Percentiles rank a stretch among this genome's conserved stretches.
Conservation (phyloP, 2,329 filamentous ascomycete genomes). For the Neurospora sp. region DNA sequence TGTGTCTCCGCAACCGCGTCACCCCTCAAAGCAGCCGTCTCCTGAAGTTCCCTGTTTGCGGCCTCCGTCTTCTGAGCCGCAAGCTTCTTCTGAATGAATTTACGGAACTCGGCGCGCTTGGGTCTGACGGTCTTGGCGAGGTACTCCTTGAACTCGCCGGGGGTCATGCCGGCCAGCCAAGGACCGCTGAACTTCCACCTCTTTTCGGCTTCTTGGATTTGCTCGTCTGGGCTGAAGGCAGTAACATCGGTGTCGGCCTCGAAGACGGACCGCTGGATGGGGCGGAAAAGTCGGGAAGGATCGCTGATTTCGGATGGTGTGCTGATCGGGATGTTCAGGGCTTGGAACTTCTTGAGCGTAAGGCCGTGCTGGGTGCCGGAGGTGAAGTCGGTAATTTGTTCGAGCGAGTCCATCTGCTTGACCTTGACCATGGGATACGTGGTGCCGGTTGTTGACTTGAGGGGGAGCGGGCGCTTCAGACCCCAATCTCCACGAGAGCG, state of each 20-base stretch:
- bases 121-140: conserved; percentile 43
- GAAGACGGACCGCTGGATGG: conserved; percentile 42
- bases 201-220: conserved; percentile 29
- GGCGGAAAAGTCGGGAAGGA: conserved; percentile 5
- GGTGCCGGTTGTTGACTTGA: conserved; percentile 61
- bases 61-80: conserved; percentile 35
- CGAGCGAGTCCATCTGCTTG: conserved; percentile 69
- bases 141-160: conserved; percentile 50
- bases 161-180: conserved; percentile 53
- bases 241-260: conserved; percentile 49
- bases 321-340: conserved; percentile 65
- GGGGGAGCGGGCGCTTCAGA: conserved; percentile 73
- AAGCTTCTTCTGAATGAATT: conserved; percentile 39
- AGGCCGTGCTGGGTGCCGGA: conserved; percentile 74
- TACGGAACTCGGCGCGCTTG: conserved; percentile 44
- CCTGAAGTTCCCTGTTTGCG: conserved; percentile 27
- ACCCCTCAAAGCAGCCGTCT: conserved; percentile 19
- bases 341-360: conserved; percentile 77
- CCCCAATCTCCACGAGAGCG: conserved; percentile 82
- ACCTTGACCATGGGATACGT: conserved; percentile 69
- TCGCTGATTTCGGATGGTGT: conserved; percentile 28
- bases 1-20: conserved; percentile 4
- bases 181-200: conserved; percentile 60
- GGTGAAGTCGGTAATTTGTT: conserved; percentile 82
- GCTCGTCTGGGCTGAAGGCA: conserved; percentile 25